Evolutionary conservation across 2,329 filamentous ascomycete species (phyloP).

Genomic region (Elsinoe ampelina): DNA sequence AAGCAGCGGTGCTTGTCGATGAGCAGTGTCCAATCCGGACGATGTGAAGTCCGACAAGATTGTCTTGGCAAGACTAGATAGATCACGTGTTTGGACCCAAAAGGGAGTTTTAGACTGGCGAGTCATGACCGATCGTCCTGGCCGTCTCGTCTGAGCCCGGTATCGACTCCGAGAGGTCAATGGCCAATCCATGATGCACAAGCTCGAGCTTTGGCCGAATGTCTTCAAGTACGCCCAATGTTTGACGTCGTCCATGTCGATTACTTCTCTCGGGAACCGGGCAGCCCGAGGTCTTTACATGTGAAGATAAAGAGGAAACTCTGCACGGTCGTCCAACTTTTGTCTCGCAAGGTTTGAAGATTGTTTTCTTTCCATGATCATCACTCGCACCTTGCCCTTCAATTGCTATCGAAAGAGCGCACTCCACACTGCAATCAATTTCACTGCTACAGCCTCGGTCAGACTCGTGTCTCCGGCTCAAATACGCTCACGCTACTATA

Average conservation of each 20-base stretch:
- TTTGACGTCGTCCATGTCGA: slow-evolving; percentile 8
- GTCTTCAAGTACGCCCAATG: neutral
- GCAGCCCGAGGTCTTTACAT: neutral
- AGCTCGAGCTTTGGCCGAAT: neutral
- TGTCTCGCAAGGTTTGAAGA: neutral
- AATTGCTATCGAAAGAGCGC: neutral
- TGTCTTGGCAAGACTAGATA: neutral
- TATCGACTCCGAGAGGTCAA: neutral
- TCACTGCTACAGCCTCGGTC: neutral
- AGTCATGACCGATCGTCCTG: neutral
- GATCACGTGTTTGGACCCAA: neutral
- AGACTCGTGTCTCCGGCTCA: neutral
- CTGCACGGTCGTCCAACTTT: neutral
- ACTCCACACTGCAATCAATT: neutral
- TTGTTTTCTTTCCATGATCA: neutral
- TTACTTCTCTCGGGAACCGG: neutral
- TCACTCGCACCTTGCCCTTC: neutral
- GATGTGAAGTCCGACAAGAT: neutral
- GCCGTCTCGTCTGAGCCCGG: neutral
- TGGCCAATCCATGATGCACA: neutral
- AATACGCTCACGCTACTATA: neutral
- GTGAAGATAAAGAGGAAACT: neutral
- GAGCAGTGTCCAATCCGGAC: neutral
- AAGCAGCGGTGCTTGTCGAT: neutral
- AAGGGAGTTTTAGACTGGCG: neutral